Conservation (phyloP, 257 asterid species). For the Perilla frutescens region DNA sequence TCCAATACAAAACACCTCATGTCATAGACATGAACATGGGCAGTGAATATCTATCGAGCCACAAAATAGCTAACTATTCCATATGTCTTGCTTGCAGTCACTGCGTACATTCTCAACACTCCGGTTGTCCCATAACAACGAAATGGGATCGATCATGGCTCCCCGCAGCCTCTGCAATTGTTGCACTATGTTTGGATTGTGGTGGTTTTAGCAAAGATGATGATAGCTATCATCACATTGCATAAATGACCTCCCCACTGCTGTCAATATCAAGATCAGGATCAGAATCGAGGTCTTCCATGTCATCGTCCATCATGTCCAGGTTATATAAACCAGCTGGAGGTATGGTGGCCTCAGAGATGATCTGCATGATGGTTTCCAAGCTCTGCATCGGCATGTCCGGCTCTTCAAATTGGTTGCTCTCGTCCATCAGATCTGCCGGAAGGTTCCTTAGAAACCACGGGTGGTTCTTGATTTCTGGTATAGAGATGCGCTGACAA, state of each 20-base stretch:
- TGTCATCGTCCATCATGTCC: constrained; percentile 90
- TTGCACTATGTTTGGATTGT: neutral
- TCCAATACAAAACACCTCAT: neutral
- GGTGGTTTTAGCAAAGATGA: neutral
- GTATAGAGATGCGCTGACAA: constrained; percentile 82
- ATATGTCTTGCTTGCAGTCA: neutral
- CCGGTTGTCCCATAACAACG: neutral
- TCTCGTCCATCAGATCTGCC: constrained; percentile 82
- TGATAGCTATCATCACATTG: constrained; percentile 40
- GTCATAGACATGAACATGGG: neutral
- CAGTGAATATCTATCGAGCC: neutral
- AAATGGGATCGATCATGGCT: too few species aligned
- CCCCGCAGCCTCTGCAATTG: too few species aligned
- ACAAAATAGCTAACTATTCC: neutral
- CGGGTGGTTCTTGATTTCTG: constrained; percentile 68
- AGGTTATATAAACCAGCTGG: constrained; percentile 72
- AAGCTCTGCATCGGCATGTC: constrained; percentile 92
- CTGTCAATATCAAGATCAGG: constrained; percentile 94
- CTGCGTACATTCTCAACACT: neutral
- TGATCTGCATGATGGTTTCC: constrained; percentile 88
- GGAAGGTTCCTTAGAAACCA: constrained; percentile 97
- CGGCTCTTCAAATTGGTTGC: constrained; percentile 77
- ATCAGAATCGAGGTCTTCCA: constrained; percentile 87
- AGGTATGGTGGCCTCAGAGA: constrained; percentile 91
- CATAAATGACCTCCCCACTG: constrained; percentile 93